These are phyloP conservation scores for Candida manassasensis DNA, from an alignment of 805 yeast genomes.

Conservation along the genomic window DNA sequence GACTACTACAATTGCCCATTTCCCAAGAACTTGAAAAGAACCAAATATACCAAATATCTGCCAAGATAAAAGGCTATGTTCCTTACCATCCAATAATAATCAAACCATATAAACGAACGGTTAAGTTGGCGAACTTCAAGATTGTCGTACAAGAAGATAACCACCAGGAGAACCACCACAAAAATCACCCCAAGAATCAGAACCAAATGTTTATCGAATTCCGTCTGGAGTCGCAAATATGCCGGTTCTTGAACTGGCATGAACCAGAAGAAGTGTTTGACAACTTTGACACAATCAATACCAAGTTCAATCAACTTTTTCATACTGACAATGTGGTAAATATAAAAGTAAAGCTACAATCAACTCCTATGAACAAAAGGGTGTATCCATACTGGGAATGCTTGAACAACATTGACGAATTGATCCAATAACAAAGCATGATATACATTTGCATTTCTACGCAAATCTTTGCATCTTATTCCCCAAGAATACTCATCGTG, in stretches of 20 bases:
- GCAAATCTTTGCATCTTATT: no score
- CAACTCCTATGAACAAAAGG: conserved; percentile 5
- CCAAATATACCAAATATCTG: conserved; percentile 15
- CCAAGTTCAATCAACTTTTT: conserved; percentile 6
- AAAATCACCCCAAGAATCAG: no score
- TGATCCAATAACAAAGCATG: no score
- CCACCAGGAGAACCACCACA: no score
- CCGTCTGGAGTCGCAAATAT: conserved; percentile 18
- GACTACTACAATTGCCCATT: not conserved
- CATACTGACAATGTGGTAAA: not conserved
- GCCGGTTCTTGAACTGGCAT: conserved; percentile 18
- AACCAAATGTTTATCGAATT: conserved; percentile 17
- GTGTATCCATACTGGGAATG: conserved; percentile 14
- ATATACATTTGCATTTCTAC: no score
- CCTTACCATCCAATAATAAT: conserved; percentile 20
- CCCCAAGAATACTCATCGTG: no score
- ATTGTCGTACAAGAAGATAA: conserved; percentile 14
- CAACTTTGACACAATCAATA: conserved; percentile 7
- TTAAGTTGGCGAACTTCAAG: conserved; percentile 22
- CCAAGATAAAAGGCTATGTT: conserved; percentile 12
- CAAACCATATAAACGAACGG: conserved; percentile 25
- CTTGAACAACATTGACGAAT: conserved; percentile 9
- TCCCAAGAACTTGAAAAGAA: not conserved
- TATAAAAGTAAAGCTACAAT: conserved; percentile 4
- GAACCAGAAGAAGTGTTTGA: conserved; percentile 13